Evolutionary conservation across 257 asterid species (phyloP).

Genomic region (Cynanchum wilfordii): DNA sequence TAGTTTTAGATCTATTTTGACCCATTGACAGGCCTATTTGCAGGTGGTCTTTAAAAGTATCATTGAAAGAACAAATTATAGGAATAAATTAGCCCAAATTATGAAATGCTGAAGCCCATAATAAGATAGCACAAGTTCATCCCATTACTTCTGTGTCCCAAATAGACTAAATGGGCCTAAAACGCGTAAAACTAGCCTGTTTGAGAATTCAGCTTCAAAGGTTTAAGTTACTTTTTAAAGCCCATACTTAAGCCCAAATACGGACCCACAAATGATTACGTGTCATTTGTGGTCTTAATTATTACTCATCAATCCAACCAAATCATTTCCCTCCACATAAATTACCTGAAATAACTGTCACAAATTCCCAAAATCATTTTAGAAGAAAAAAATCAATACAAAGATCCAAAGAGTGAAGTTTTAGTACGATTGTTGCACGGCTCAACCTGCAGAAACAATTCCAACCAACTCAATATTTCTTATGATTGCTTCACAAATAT

Average conservation of each 20-base stretch:
- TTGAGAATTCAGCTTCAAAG: not conserved
- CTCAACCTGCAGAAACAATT: not conserved
- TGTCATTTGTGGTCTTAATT: slow-evolving; percentile 41
- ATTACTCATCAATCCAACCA: slow-evolving; percentile 25
- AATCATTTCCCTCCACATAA: slow-evolving; percentile 57
- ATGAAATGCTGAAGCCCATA: too few relatives aligned
- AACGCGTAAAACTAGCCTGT: too few relatives aligned
- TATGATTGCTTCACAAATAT: slow-evolving; percentile 24
- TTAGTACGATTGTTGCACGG: not conserved
- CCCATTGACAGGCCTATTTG: too few relatives aligned
- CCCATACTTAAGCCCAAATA: not conserved
- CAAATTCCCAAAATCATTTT: not conserved
- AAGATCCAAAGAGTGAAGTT: slow-evolving; percentile 2
- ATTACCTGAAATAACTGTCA: slow-evolving; percentile 52
- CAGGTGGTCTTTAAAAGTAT: too few relatives aligned
- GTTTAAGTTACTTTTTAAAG: not conserved
- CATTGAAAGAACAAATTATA: too few relatives aligned
- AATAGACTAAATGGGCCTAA: not conserved
- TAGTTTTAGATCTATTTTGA: too few relatives aligned
- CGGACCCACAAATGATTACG: slow-evolving; percentile 17
- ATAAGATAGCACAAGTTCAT: too few relatives aligned
- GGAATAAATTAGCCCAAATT: too few relatives aligned
- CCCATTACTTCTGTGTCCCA: too few relatives aligned
- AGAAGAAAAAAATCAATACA: not conserved
- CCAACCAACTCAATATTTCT: not conserved